Evolutionary conservation across 371 early-diverging fungal genomes (phyloP).

Genomic region (Funneliformis caledonium): DNA sequence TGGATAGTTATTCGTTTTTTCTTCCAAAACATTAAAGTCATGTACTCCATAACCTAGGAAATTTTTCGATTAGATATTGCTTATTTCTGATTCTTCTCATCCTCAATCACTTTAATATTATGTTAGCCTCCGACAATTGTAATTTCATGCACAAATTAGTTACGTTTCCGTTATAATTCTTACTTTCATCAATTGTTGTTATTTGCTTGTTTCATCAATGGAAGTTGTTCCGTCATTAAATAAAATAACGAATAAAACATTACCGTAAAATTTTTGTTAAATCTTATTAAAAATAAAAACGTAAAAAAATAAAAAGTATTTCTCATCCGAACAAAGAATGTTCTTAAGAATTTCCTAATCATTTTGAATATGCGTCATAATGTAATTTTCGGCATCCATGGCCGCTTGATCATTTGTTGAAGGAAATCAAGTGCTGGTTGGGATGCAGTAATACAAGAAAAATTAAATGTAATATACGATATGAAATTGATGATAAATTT

Average conservation of each 20-base stretch:
- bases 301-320: background rate
- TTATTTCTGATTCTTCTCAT: slow-evolving; percentile 38
- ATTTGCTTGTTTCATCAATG: background rate
- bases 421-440: background rate
- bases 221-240: slow-evolving; percentile 1
- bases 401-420: background rate
- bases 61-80: slow-evolving; percentile 16
- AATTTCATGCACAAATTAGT: slow-evolving; percentile 18
- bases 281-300: background rate
- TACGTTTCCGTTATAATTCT: slow-evolving; percentile 22
- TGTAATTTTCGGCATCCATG: background rate
- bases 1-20: too few species aligned
- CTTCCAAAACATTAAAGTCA: too few species aligned
- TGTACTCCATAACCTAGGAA: slow-evolving; percentile 1
- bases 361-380: slow-evolving; percentile 27
- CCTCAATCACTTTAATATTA: slow-evolving; percentile 12
- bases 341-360: slow-evolving; percentile 38
- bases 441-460: slow-evolving; percentile 18
- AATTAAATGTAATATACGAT: slow-evolving; percentile 42
- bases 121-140: background rate
- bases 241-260: slow-evolving; percentile 36
- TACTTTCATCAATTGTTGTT: background rate
- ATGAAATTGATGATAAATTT: slow-evolving; percentile 31
- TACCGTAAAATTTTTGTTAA: slow-evolving; percentile 18
- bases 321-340: slow-evolving; percentile 35